Conservation (phyloP, 2,329 filamentous ascomycete genomes). For the Alternaria consortialis region DNA sequence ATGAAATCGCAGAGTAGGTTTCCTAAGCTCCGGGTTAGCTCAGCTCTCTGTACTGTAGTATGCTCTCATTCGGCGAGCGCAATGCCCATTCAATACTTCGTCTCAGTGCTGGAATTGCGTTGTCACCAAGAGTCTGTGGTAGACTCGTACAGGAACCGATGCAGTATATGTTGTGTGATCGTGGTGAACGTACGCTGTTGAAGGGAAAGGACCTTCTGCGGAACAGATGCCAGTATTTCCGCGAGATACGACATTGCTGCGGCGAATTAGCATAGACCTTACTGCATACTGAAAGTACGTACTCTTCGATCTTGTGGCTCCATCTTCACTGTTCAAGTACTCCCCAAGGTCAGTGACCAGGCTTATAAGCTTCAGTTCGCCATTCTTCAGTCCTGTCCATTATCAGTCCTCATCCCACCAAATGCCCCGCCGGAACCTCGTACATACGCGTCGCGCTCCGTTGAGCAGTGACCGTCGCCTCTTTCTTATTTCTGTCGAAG, state of each 20-base stretch:
- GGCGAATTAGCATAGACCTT: slow-evolving; percentile 19
- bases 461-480: slow-evolving; percentile 55
- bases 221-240: slow-evolving; percentile 60
- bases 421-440: slow-evolving; percentile 17
- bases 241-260: slow-evolving; percentile 60
- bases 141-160: not conserved
- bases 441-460: slow-evolving; percentile 53
- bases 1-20: slow-evolving; percentile 69
- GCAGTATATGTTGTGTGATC: not conserved
- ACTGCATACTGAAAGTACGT: slow-evolving; percentile 29
- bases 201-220: slow-evolving; percentile 64
- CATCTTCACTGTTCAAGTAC: slow-evolving; percentile 73
- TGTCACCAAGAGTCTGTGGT: not conserved
- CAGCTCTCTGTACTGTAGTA: not conserved
- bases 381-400: slow-evolving; percentile 64
- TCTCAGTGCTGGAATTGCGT: not conserved
- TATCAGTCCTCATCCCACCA: slow-evolving; percentile 28
- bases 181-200: slow-evolving; percentile 61
- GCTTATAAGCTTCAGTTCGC: slow-evolving; percentile 68
- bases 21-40: slow-evolving; percentile 49
- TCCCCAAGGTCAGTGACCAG: slow-evolving; percentile 71
- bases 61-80: not conserved
- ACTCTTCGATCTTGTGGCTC: slow-evolving; percentile 66
- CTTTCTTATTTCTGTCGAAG: slow-evolving; percentile 58
- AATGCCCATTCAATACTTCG: not conserved